phyloP scores from a whole-genome alignment of 805 yeast genomes.

The Kluyveromyces dobzhanskii region DNA sequence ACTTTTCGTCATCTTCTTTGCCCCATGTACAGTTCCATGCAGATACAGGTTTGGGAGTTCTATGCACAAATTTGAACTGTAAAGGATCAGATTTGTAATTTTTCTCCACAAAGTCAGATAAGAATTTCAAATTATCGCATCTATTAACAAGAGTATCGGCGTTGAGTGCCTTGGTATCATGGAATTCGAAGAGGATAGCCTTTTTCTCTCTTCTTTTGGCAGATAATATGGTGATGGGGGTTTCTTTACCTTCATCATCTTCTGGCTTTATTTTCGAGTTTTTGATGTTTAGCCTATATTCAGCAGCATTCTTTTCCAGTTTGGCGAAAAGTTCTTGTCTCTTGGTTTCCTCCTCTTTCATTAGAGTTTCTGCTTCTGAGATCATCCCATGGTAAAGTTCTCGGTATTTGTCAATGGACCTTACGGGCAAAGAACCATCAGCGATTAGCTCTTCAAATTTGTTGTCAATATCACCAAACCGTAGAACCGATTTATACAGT shows the following conservation, averaged over 20 bases:
- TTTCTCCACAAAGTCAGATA: constrained; percentile 46
- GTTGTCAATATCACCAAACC: constrained; percentile 68
- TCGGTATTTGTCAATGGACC: constrained; percentile 70
- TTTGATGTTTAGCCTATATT: constrained; percentile 40
- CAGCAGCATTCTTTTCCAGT: constrained; percentile 51
- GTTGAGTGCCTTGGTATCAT: constrained; percentile 79
- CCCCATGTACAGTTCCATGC: constrained; percentile 92
- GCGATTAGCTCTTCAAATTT: constrained; percentile 80
- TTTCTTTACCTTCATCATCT: constrained; percentile 28
- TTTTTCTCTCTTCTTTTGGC: constrained; percentile 75
- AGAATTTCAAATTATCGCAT: constrained; percentile 71
- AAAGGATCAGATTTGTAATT: constrained; percentile 47
- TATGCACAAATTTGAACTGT: constrained; percentile 46
- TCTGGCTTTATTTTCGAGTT: constrained; percentile 28
- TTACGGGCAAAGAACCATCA: constrained; percentile 82
- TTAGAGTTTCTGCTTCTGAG: constrained; percentile 49
- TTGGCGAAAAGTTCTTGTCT: constrained; percentile 47
- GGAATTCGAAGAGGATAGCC: constrained; percentile 82
- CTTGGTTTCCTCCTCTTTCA: constrained; percentile 57
- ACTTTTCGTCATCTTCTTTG: constrained; percentile 73
- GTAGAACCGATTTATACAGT: constrained; percentile 71
- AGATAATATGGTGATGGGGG: constrained; percentile 45
- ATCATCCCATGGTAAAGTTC: constrained; percentile 69
- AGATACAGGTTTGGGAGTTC: constrained; percentile 67
- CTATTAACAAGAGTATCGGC: constrained; percentile 81